A percentile compares a stretch with the other conserved stretches of the same genome.
Conservation (phyloP, 2,329 filamentous ascomycete species). For the Trichoderma sp. region DNA sequence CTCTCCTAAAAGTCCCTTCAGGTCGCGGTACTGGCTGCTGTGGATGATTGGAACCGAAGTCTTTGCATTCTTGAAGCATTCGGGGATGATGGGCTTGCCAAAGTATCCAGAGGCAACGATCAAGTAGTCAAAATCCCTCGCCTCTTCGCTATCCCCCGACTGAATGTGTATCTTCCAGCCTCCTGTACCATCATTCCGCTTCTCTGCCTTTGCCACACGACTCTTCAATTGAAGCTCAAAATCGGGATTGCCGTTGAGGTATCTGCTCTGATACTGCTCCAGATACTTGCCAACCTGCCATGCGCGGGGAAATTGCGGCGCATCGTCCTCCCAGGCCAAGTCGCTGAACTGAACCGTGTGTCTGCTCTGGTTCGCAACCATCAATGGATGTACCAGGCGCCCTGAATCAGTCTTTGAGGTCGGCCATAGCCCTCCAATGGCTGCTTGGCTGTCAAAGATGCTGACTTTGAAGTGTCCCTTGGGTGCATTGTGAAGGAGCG, state of each 20-base stretch:
- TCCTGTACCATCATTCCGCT: constrained; percentile 32
- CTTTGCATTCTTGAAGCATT: constrained; percentile 35
- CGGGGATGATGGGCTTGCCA: constrained; percentile 54
- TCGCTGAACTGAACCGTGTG: constrained; percentile 74
- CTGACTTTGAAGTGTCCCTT: constrained; percentile 61
- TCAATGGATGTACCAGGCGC: constrained; percentile 61
- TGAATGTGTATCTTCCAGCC: constrained; percentile 43
- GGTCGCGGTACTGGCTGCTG: constrained; percentile 63
- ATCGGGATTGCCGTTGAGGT: constrained; percentile 43
- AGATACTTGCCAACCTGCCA: constrained; percentile 76
- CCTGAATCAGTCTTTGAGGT: constrained; percentile 45
- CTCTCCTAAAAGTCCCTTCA: constrained; percentile 47
- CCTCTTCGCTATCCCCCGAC: constrained; percentile 38
- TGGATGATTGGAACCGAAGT: constrained; percentile 56
- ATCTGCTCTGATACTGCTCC: constrained; percentile 58
- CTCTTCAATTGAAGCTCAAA: constrained; percentile 50
- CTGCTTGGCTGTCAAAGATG: constrained; percentile 63
- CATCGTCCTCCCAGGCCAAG: constrained; percentile 61
- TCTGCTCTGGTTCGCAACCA: constrained; percentile 71
- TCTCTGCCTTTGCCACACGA: constrained; percentile 42
- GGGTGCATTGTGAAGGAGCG: constrained; percentile 59
- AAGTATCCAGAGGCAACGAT: constrained; percentile 77
- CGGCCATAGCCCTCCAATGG: constrained; percentile 79
- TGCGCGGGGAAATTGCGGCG: constrained; percentile 68
- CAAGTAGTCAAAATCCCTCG: constrained; percentile 64